Base-by-base conservation (phyloP, 257 asterid species). In the Mitragyna speciosa region DNA sequence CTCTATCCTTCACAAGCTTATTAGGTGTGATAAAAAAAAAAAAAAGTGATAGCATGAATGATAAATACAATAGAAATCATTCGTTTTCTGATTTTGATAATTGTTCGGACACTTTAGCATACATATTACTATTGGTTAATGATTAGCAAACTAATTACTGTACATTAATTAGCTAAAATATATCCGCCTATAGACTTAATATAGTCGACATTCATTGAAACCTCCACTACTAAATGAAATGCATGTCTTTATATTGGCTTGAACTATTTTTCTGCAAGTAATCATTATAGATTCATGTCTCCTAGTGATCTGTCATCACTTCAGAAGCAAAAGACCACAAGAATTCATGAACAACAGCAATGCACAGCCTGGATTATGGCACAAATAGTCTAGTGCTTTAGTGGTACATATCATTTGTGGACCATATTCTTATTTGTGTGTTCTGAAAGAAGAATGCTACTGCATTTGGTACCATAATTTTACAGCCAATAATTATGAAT, bases 371-470 rank as follows among this genome's bases (percentile, higher is more conserved):
- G 48, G 71, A 52, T 48, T 51, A 78, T 39, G 33, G 61, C 61
- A n/a, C 81, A 17, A 58, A 31, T 26, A 70, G n/a, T 12, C 54
- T 80, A 80, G 83, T 80, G 83, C 64, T 54, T 52, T 68, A 64
- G 84, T 81, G 76, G 80, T 69, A 75, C 78, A 45, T 73, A 58
- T 63, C 77, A 68, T 75, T 78, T 19, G 72, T 81, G 84, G 80
- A 81, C 80, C 76, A 67, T 75, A 67, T 66, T 45, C 28, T 74
- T 16, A 75, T 43, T 33, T 49, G 54, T 30, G 58, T 70, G 41
- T 80, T 39, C 64, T 30, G 70, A 39, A 49, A 54, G 72, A 75
- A 75, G 65, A 58, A 70, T 64, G 14, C 70, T 24, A 33, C 41
- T 52, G 26, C 77, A 51, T 75, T 61, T 28, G 3, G 78, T 43